Evolutionary conservation across 139 green algal genomes (phyloP).

Genomic region (Ulvella scutata): DNA sequence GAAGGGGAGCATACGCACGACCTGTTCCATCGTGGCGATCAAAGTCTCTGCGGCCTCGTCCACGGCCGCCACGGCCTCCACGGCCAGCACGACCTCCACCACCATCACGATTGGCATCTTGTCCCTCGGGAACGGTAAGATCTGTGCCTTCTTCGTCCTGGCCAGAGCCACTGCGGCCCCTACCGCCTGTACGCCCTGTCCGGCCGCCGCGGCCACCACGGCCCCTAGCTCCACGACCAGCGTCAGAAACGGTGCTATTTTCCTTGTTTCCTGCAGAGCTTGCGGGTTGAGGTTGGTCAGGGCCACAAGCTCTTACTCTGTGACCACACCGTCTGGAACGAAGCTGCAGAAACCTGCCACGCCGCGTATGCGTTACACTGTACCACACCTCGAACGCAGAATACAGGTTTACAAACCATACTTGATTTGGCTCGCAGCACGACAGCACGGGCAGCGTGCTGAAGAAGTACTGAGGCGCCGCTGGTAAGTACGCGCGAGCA

Average conservation of each 20-base stretch:
- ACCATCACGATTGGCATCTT: constrained; percentile 4
- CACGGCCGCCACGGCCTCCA: constrained; percentile 16
- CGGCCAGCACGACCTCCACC: constrained; percentile 9
- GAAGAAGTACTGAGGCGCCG: no score
- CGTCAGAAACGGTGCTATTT: neutral
- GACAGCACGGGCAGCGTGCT: no score
- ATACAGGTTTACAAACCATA: no score
- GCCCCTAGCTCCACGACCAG: constrained; percentile 7
- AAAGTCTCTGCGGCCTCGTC: constrained; percentile 41
- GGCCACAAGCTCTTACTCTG: no score
- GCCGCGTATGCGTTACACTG: no score
- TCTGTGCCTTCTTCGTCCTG: neutral
- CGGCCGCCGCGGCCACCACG: constrained; percentile 3
- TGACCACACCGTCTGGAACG: no score
- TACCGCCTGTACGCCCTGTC: constrained; percentile 7
- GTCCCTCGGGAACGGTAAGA: constrained; percentile 1
- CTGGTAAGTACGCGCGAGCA: no score
- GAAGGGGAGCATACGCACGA: constrained; percentile 43
- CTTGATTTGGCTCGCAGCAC: no score
- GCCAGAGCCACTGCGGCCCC: constrained; percentile 6
- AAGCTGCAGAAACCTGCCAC: no score
- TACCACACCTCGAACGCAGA: no score
- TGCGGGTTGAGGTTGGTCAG: no score
- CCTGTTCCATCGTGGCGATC: constrained; percentile 68
- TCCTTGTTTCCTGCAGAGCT: constrained; percentile 1